Conservation (phyloP, 2,329 filamentous ascomycete species). For the Emericellopsis cladophorae region DNA sequence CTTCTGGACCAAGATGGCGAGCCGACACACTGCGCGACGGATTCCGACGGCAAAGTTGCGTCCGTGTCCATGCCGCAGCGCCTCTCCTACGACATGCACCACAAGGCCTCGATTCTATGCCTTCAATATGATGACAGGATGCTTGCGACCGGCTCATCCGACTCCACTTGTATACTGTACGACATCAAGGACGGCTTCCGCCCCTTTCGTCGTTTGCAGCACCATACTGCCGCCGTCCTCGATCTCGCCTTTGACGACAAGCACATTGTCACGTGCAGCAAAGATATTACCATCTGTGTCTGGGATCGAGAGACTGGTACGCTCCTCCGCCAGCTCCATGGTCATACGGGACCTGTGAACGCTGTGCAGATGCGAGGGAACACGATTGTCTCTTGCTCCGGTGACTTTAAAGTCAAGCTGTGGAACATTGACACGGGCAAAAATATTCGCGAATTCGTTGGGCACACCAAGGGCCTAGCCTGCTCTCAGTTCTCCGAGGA, state of each 20-base stretch:
- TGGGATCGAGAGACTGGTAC: conserved; percentile 77
- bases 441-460: conserved; percentile 79
- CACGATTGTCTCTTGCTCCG: conserved; percentile 83
- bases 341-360: conserved; percentile 87
- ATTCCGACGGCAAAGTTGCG: conserved; percentile 31
- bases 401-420: conserved; percentile 84
- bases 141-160: conserved; percentile 89
- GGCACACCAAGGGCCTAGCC: conserved; percentile 85
- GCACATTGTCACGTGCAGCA: conserved; percentile 94
- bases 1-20: conserved; percentile 37
- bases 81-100: conserved; percentile 52
- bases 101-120: conserved; percentile 87
- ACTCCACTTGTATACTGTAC: conserved; percentile 85
- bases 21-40: conserved; percentile 41
- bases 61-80: conserved; percentile 38
- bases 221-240: conserved; percentile 79
- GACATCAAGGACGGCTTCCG: conserved; percentile 66
- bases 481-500: conserved; percentile 96
- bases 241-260: conserved; percentile 87
- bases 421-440: conserved; percentile 89
- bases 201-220: conserved; percentile 64
- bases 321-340: conserved; percentile 66
- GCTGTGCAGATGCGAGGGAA: conserved; percentile 91
- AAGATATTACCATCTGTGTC: conserved; percentile 86
- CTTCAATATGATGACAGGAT: conserved; percentile 89